Conservation (phyloP, 1,284 basidiomycete genomes). For the Apiotrichum gracile region DNA sequence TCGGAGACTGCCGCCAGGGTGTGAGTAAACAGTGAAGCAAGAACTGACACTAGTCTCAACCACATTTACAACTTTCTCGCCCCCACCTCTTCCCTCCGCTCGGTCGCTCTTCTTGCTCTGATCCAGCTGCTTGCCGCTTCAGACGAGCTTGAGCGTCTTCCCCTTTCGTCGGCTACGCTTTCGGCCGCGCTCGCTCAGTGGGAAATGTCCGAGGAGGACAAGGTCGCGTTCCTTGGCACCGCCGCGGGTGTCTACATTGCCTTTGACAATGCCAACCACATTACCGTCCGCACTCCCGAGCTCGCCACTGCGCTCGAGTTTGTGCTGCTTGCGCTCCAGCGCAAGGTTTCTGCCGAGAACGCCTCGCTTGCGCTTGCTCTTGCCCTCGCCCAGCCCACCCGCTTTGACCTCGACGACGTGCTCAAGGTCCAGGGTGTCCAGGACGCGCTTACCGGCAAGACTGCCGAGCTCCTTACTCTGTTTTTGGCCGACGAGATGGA, state of each 20-base stretch:
- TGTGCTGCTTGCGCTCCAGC: slow-evolving; percentile 49
- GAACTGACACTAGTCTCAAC: slow-evolving; percentile 57
- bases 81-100: slow-evolving; percentile 60
- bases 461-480: slow-evolving; percentile 36
- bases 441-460: slow-evolving; percentile 28
- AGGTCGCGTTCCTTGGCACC: slow-evolving; percentile 62
- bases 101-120: slow-evolving; percentile 62
- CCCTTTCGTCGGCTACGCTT: slow-evolving; percentile 59
- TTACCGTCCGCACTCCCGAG: slow-evolving; percentile 51
- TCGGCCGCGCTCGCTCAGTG: slow-evolving; percentile 73
- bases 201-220: slow-evolving; percentile 62
- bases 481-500: slow-evolving; percentile 60
- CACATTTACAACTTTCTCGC: slow-evolving; percentile 83
- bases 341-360: slow-evolving; percentile 49
- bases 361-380: slow-evolving; percentile 46
- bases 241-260: slow-evolving; percentile 60
- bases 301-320: slow-evolving; percentile 50
- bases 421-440: slow-evolving; percentile 48
- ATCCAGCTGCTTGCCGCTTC: slow-evolving; percentile 52
- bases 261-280: neutral
- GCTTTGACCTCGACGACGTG: slow-evolving; percentile 77
- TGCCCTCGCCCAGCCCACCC: slow-evolving; percentile 62
- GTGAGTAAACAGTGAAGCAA: slow-evolving; percentile 27
- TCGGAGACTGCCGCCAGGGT: slow-evolving; percentile 41
- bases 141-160: slow-evolving; percentile 62